A percentile compares a stretch with the other conserved stretches of the same genome.
These are phyloP conservation scores for Chenopodium berlandieri DNA, from an alignment of 148 eudicot species.

Conservation along the genomic window DNA sequence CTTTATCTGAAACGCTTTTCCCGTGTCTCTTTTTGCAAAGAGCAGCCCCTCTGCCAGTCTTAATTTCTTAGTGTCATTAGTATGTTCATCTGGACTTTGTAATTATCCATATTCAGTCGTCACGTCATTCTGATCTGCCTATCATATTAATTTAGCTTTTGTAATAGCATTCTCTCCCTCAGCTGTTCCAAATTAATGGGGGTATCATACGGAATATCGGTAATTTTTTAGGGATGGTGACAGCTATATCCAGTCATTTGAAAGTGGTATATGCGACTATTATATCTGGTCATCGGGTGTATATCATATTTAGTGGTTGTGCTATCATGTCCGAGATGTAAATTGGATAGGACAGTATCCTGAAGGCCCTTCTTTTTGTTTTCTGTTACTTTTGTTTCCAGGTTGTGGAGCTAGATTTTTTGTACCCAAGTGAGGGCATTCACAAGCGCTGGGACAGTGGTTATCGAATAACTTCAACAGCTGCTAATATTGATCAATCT, in stretches of 20 bases:
- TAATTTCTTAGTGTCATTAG: not conserved
- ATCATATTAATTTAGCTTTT: not conserved
- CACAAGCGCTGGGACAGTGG: conserved; percentile 89
- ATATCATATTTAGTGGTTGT: not conserved
- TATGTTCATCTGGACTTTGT: not conserved
- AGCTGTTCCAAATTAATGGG: not conserved
- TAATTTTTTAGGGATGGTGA: not conserved
- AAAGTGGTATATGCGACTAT: not conserved
- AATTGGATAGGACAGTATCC: not conserved
- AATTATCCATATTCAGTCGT: not conserved
- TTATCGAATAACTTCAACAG: conserved; percentile 71
- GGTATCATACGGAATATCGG: not conserved
- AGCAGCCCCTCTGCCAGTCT: not conserved
- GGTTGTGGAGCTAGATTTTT: conserved; percentile 92
- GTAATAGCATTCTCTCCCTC: not conserved
- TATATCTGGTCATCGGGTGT: not conserved
- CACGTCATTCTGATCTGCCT: not conserved
- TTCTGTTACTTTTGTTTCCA: conserved; percentile 21
- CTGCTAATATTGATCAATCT: conserved; percentile 77
- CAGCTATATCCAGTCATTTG: not conserved
- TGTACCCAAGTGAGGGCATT: conserved; percentile 88
- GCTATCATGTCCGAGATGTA: not conserved
- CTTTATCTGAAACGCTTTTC: not conserved
- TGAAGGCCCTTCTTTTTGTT: not conserved
- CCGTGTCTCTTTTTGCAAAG: not conserved